Base-by-base conservation (phyloP, 2,329 filamentous ascomycete species). In the Nemania abortiva region DNA sequence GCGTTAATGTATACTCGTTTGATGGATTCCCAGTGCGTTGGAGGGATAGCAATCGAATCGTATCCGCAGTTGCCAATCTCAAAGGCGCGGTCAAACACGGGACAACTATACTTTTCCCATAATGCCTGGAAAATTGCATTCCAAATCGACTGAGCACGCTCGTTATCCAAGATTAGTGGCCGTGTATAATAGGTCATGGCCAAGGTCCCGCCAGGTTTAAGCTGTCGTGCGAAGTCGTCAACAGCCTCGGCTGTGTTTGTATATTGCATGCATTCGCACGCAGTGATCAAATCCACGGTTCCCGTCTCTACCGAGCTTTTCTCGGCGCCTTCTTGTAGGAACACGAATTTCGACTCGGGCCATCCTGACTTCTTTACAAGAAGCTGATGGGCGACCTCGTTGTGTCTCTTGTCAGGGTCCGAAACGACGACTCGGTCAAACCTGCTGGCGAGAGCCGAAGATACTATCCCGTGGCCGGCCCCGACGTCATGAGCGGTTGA, bases 181-280 rank as follows among this genome's bases (percentile, higher is more conserved):
- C 68, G 70, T 2, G 66, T 66, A 34, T 78, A 77, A 37, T 64
- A 71, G 2, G 70, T 74, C 45, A 77, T 69, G 3, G 60, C 68
- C 11, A 76, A 64, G 1, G 76, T 76, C 3, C 76, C 76, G n/a
- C 73, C 74, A 6, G 67, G 47, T 45, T 63, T 72, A 3, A 77
- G 63, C 55, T 77, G 65, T 55, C 75, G 66, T 2, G 69, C 65
- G 61, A 77, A 76, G 31, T 77, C 72, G 6, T 53, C 37, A 22
- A 78, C 73, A 1, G 74, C 71, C 22, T 22, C 22, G 1, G 55
- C 56, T 0, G 72, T 56, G 18, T 75, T 67, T 10, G 72, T 74
- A 66, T 69, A 78, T 6, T 77, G 76, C 13, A 78, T 75, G 13
- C 71, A 76, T 62, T 78, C 73, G 59, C 73, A 77, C 6, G 73